Evolutionary conservation across 805 yeast genomes (phyloP), one percentile per base, ranked within the genome.

Genomic region (Kodamaea nitidulidarum): DNA sequence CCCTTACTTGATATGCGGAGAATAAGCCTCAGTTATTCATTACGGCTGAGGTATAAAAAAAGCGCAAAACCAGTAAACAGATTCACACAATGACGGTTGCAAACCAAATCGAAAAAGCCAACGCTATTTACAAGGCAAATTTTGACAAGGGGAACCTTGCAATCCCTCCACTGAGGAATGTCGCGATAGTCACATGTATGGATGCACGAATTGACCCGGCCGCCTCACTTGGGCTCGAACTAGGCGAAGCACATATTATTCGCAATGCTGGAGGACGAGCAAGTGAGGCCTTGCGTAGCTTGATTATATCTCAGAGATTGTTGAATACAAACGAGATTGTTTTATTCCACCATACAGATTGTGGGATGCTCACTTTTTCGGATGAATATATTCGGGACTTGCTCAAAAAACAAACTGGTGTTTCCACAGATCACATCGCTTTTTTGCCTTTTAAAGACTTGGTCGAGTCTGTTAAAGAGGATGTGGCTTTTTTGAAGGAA

Each of bases 211-310:
- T 65, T 30, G 67, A 61, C 40, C 70, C 70, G 7, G 66, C 70
- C 1, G 55, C 45, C 14, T 51, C 60, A 4, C 44, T 65, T 12
- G 70, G 70, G 6, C 42, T 65, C 16, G 49, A 59, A 17, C 65
- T 59, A 45, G 73, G 72, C 14, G 73, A 67, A 35, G 70, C 67
- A 7, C 73, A 67, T 49, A 69, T 67, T 4, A 63, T 67, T 25
- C 54, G 72, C 45, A 67, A 67, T 43, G 73, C 73, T 10, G 73
- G 73, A 10, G 73, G 73, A 2, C 49, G 72, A 45, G 61, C 70
- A 1, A 41, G 56, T 18, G 72, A 67, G 42, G 70, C 69, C 3
- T 50, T 67, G 24, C 43, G 73, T 14, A 55, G 64, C 42, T 45
- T 67, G 15, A 60, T 67, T 14, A 67, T 67, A 36, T 65, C 71